These are phyloP conservation scores for Suillus subaureus DNA, from an alignment of 768 basidiomycete species.

Conservation along the genomic window DNA sequence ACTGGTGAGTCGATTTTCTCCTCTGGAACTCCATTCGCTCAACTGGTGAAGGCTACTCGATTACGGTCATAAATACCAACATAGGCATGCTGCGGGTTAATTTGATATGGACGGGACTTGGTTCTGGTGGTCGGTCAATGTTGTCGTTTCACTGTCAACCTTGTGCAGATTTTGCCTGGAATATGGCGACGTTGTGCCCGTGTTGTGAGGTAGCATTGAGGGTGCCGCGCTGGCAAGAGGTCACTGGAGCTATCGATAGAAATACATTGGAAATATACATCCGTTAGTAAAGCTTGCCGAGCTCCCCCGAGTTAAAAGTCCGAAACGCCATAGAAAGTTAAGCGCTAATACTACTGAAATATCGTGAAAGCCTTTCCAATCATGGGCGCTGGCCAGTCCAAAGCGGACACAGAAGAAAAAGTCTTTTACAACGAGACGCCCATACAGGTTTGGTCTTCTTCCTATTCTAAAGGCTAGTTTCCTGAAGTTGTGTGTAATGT, in stretches of 20 bases:
- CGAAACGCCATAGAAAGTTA: not conserved
- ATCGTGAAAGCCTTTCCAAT: not conserved
- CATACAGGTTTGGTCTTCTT: constrained; percentile 46
- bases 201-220: not conserved
- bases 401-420: constrained; percentile 53
- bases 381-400: constrained; percentile 78
- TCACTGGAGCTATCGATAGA: not conserved
- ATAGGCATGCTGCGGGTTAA: constrained; percentile 23
- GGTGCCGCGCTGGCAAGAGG: not conserved
- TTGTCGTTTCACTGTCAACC: not conserved
- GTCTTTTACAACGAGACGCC: constrained; percentile 57
- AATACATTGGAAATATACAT: too few relatives aligned
- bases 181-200: not conserved
- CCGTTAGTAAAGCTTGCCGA: not conserved
- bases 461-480: not conserved
- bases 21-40: constrained; percentile 8
- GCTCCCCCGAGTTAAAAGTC: not conserved
- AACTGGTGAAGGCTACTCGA: constrained; percentile 43
- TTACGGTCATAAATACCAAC: constrained; percentile 50
- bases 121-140: not conserved
- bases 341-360: not conserved
- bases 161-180: not conserved
- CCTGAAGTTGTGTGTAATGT: constrained; percentile 14
- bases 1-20: constrained; percentile 62
- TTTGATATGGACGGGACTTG: not conserved